Evolutionary conservation across 495 filamentous ascomycete species (phyloP), one percentile per base, ranked within the genome.

Genomic region (Niebla homalea): DNA sequence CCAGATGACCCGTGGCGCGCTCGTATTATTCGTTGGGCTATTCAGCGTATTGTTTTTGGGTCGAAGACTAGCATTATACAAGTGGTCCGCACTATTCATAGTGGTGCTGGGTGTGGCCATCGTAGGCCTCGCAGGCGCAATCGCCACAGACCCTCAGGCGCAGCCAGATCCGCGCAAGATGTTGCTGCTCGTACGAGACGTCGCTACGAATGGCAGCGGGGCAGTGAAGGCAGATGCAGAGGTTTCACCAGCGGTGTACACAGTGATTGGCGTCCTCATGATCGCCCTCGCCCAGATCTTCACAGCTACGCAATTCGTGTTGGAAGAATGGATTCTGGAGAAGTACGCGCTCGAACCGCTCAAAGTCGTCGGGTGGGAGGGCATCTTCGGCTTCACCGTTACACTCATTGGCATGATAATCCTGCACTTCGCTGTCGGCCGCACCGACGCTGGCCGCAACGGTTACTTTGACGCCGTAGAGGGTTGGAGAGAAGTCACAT

Each of bases 221-320:
- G 46, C 61, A 2, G 45, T 63, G 0, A 43, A 49, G 26, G 38
- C 57, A 0, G 46, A 64, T 11, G 68, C 68, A 1, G 65, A 57
- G 12, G 70, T 73, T 2, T 70, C 76, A 0, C 79, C 85, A 36
- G 82, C 84, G 6, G 67, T 88, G 0, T 67, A 76, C 55, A 83
- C 89, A 1, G 67, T 94, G 36, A 66, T 95, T 32, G 92, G 93
- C 29, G 82, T 98, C 3, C 64, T 87, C 12, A 72, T 95, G 47
- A 96, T 97, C 61, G 92, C 92, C 2, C 81, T 79, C 0, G 92
- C 90, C 0, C 92, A 98, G 70, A 87, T 97, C 56, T 96, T 96
- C 66, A 97, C 92, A 0, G 92, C 92, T 1, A 82, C 86, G 3
- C 92, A 98, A 65, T 98, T 96, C 56, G 93, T 97, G 32, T 69